These are phyloP conservation scores for Coriolopsis trogii DNA, from an alignment of 1,284 basidiomycete species.

Conservation along the genomic window DNA sequence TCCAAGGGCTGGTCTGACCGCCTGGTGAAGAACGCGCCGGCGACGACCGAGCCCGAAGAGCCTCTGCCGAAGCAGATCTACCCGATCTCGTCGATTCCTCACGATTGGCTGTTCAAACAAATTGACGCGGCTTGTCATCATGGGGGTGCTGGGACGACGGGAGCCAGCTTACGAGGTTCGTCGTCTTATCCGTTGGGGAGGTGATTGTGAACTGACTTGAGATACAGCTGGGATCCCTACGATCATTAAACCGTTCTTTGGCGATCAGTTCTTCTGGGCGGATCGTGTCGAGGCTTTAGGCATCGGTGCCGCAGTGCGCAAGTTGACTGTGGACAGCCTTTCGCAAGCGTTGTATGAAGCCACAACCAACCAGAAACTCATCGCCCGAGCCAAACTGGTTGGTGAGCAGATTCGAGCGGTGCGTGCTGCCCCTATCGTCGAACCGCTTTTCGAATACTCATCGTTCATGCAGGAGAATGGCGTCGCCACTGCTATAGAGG, in stretches of 20 bases:
- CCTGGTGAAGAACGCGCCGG: conserved; percentile 62
- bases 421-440: conserved; percentile 30
- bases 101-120: conserved; percentile 94
- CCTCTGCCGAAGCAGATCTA: conserved; percentile 80
- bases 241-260: conserved; percentile 97
- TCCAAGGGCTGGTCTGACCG: conserved; percentile 99
- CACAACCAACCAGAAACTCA: conserved; percentile 87
- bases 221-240: conserved; percentile 86
- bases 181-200: conserved; percentile 1
- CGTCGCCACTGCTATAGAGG: conserved; percentile 85
- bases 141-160: conserved; percentile 95
- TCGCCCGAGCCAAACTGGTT: conserved; percentile 79
- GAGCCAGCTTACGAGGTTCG: conserved; percentile 87
- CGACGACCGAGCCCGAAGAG: conserved; percentile 63
- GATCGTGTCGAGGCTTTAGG: conserved; percentile 93
- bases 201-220: conserved; percentile 19
- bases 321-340: conserved; percentile 79
- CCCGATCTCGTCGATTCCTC: conserved; percentile 86
- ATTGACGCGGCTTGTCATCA: conserved; percentile 98
- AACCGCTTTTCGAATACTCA: not conserved
- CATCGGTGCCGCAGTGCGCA: conserved; percentile 84
- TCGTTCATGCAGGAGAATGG: conserved; percentile 76
- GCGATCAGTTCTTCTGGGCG: conserved; percentile 97
- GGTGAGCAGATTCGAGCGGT: conserved; percentile 87
- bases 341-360: conserved; percentile 79